These are phyloP conservation scores for Microbotryum saponariae DNA, from an alignment of 1,284 basidiomycete species.

Conservation along the genomic window DNA sequence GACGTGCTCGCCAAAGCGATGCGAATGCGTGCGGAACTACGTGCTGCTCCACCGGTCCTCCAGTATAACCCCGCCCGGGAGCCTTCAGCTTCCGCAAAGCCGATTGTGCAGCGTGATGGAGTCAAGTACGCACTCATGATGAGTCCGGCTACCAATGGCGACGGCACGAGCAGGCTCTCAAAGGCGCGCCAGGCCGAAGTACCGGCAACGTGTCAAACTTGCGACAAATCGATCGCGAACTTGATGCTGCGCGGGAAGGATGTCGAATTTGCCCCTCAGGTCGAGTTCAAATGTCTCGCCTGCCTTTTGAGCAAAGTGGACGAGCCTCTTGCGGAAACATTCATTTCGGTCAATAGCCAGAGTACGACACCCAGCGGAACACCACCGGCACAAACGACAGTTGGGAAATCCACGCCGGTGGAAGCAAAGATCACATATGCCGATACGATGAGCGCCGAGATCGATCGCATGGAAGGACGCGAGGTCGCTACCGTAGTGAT, in stretches of 20 bases:
- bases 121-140: conserved; percentile 6
- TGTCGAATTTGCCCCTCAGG: conserved; percentile 10
- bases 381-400: not conserved
- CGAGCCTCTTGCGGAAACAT: not conserved
- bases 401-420: not conserved
- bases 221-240: conserved; percentile 2
- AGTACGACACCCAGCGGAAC: not conserved
- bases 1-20: no score
- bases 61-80: conserved; percentile 18
- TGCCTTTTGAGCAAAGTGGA: conserved; percentile 3
- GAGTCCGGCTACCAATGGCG: no score
- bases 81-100: conserved; percentile 5
- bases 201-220: conserved; percentile 10
- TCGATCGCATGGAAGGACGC: conserved; percentile 8
- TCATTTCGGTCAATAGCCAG: not conserved
- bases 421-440: conserved; percentile 5
- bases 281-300: conserved; percentile 12
- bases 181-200: not conserved
- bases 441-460: conserved; percentile 14
- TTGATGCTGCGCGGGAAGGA: conserved; percentile 13
- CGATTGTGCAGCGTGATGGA: conserved; percentile 8
- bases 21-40: no score
- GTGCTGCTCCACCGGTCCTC: conserved; percentile 6
- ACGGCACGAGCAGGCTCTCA: no score
- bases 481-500: not conserved